Evolutionary conservation across 1,139 yeast species (phyloP).

Genomic region (Spencermartinsiella ligniputridi): DNA sequence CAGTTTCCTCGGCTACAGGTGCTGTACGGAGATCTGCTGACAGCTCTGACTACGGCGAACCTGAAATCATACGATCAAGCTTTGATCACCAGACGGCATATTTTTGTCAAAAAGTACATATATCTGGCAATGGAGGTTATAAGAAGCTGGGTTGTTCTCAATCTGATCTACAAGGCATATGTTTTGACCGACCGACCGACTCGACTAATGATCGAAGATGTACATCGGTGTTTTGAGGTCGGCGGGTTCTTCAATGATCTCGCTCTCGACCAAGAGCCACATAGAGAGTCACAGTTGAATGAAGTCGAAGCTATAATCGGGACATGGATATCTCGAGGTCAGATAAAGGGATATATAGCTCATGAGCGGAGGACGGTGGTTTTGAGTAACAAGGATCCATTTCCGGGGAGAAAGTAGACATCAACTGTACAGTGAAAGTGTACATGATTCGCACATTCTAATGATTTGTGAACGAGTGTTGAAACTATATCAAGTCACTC

Average conservation of each 20-base stretch:
- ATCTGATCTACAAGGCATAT: slow-evolving; percentile 49
- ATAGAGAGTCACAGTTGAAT: slow-evolving; percentile 33
- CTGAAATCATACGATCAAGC: slow-evolving; percentile 44
- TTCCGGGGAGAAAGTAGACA: slow-evolving; percentile 25
- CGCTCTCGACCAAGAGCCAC: slow-evolving; percentile 13
- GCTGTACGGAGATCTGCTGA: slow-evolving; percentile 49
- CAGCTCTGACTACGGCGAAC: slow-evolving; percentile 53
- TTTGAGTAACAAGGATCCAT: slow-evolving; percentile 68
- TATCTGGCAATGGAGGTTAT: slow-evolving; percentile 59
- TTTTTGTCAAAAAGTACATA: slow-evolving; percentile 56
- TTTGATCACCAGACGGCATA: slow-evolving; percentile 42
- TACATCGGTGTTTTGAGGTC: slow-evolving; percentile 45
- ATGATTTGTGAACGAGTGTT: too few relatives aligned
- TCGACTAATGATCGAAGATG: slow-evolving; percentile 46
- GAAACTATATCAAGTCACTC: too few relatives aligned
- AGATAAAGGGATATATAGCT: slow-evolving; percentile 77
- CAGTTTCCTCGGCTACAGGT: slow-evolving; percentile 41
- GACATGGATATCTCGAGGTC: slow-evolving; percentile 56
- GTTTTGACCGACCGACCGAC: slow-evolving; percentile 34
- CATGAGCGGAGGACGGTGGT: slow-evolving; percentile 73
- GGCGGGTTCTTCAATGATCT: slow-evolving; percentile 23
- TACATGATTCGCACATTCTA: too few relatives aligned
- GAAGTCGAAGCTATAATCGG: slow-evolving; percentile 73
- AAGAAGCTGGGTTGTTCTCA: slow-evolving; percentile 48
- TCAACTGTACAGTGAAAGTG: too few relatives aligned